These are phyloP conservation scores for Hypericum perforatum DNA, from an alignment of 345 rosid species.

Conservation along the genomic window DNA sequence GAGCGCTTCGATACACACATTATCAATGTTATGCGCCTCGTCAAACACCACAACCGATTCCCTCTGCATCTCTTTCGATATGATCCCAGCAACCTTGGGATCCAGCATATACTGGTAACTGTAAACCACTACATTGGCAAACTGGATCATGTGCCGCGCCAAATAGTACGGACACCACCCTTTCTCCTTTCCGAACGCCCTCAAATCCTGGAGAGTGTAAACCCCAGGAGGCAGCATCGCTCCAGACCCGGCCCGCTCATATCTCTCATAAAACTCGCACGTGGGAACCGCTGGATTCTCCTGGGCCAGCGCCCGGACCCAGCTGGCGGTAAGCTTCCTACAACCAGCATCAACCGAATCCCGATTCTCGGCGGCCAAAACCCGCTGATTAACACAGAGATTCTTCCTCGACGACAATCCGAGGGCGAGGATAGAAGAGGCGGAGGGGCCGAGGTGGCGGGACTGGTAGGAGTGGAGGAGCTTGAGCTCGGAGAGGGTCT, in stretches of 20 bases:
- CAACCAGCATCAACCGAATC: constrained; percentile 96
- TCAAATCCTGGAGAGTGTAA: constrained; percentile 87
- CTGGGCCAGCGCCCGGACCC: constrained; percentile 74
- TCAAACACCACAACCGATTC: constrained; percentile 94
- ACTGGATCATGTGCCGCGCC: constrained; percentile 91
- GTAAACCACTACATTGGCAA: constrained; percentile 85
- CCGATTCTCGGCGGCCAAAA: constrained; percentile 73
- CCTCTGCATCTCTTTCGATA: constrained; percentile 93
- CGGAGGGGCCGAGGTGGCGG: constrained; percentile 51
- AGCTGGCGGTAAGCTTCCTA: constrained; percentile 82
- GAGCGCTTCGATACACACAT: constrained; percentile 95
- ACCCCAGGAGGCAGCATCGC: constrained; percentile 92
- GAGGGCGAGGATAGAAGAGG: constrained; percentile 66
- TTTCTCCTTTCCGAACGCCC: constrained; percentile 71
- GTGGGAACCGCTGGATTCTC: constrained; percentile 65
- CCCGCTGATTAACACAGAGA: constrained; percentile 70
- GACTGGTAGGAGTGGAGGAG: constrained; percentile 64
- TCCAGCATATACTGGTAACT: constrained; percentile 95
- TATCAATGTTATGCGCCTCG: constrained; percentile 96
- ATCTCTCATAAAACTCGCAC: constrained; percentile 75
- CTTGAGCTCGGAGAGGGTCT: constrained; percentile 81
- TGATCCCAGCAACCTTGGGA: constrained; percentile 95
- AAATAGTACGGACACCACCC: constrained; percentile 94
- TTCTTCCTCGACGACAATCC: constrained; percentile 88
- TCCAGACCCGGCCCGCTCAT: constrained; percentile 68